Base-by-base conservation (phyloP, 352 stramenopile genomes). In the Phytophthora vignae region DNA sequence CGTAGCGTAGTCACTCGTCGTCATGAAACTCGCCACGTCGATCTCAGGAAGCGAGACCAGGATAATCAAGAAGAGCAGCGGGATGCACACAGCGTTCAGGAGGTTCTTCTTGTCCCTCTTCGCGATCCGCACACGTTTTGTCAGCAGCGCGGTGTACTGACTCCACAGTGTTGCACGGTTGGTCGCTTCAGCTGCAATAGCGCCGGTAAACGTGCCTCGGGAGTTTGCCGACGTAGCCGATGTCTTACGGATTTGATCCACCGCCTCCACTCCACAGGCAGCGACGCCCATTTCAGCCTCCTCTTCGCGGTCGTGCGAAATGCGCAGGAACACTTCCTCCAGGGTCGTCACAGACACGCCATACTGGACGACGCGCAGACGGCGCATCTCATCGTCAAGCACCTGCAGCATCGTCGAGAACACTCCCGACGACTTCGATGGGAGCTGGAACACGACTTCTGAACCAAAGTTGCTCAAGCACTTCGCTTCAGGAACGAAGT, bases 311-410 rank as follows among this genome's bases (percentile, higher is more conserved):
- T 88, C 81, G 17, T 69, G 66, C 2, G 85, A 83, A 61, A 92
- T 92, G 12, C 79, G 78, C 59, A 99, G 74, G 76, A 99, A 99
- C 0, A 99, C 97, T 84, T 99, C 98, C 73, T 99, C 98, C 6
- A 99, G 81, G 0, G 98, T 99, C n/a, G 98, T 99, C 49, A 99
- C 96, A 17, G 93, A 97, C 27, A 99, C 88, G 38, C 98, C 98
- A 78, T 99, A 99, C 42, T 92, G 87, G 7, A 82, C 68, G 60
- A 99, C 87, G 5, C 71, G 69, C 17, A 97, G 60, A 8, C 69
- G 58, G 2, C 70, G 60, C 58, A 89, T 69, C 38, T 82, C 52
- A 4, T 58, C 48, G 36, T 93, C 86, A 9, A 99, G 73, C 4
- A 86, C 78, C 61, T 94, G 72, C 60, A 99, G 95, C 77, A 99